These are phyloP conservation scores for Coniochaeta sp. DNA, from an alignment of 2,329 filamentous ascomycete genomes.

Conservation along the genomic window DNA sequence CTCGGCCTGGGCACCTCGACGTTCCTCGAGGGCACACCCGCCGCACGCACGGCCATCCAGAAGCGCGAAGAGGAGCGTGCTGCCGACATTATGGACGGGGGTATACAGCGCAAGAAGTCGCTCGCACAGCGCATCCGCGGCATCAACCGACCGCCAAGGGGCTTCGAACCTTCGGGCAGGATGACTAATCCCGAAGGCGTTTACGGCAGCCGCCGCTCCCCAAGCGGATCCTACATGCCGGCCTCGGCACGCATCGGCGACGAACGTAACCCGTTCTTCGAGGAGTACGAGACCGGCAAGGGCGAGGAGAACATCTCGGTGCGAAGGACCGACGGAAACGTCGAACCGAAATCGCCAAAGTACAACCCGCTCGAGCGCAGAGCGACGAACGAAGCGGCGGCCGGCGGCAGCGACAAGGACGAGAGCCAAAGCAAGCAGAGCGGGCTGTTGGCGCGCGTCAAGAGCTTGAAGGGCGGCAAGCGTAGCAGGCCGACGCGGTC, in stretches of 20 bases:
- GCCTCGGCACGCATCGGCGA: slow-evolving; percentile 22
- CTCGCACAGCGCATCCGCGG: slow-evolving; percentile 85
- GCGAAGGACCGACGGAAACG: slow-evolving; percentile 28
- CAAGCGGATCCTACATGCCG: slow-evolving; percentile 24
- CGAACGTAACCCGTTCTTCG: slow-evolving; percentile 73
- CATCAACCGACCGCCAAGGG: slow-evolving; percentile 65
- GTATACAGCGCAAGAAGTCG: slow-evolving; percentile 86
- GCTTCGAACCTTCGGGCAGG: slow-evolving; percentile 52
- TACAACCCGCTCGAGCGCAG: slow-evolving; percentile 54
- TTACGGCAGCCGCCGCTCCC: slow-evolving; percentile 33
- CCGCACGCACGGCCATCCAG: slow-evolving; percentile 71
- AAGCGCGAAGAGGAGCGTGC: slow-evolving; percentile 64
- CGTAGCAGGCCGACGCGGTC: slow-evolving; percentile 34
- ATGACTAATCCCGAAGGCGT: slow-evolving; percentile 47
- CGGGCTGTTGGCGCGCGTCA: slow-evolving; percentile 72
- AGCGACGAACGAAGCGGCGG: slow-evolving; percentile 51
- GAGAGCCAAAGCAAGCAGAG: slow-evolving; percentile 29
- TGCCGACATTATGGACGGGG: slow-evolving; percentile 45
- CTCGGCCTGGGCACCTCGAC: slow-evolving; percentile 88
- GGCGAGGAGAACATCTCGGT: slow-evolving; percentile 45
- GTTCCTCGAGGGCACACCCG: slow-evolving; percentile 89
- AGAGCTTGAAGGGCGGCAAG: slow-evolving; percentile 70
- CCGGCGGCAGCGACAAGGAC: slow-evolving; percentile 28
- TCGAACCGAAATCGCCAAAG: slow-evolving; percentile 52
- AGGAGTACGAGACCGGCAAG: slow-evolving; percentile 63